Conservation (phyloP, 345 rosid species). For the Acer saccharum region DNA sequence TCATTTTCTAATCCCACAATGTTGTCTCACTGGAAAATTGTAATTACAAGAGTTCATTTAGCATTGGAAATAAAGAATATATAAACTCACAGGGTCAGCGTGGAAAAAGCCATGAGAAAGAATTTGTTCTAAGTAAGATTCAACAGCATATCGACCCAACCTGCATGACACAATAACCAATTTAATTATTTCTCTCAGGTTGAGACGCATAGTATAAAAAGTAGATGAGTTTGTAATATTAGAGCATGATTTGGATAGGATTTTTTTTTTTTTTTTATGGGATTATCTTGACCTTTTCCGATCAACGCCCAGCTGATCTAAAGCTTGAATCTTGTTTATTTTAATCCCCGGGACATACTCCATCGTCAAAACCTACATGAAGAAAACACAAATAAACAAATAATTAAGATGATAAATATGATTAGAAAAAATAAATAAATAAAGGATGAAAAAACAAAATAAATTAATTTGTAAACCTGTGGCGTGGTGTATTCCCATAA, state of each 20-base stretch:
- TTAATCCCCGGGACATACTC: constrained; percentile 99
- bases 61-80: not conserved
- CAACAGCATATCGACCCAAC: constrained; percentile 93
- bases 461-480: constrained; percentile 48
- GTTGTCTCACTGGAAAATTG: not conserved
- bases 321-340: constrained; percentile 85
- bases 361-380: constrained; percentile 86
- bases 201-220: constrained; percentile 8
- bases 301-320: constrained; percentile 94
- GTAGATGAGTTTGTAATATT: not conserved
- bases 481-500: constrained; percentile 89
- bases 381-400: constrained; percentile 12
- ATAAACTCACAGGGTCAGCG: constrained; percentile 84
- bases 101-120: constrained; percentile 98
- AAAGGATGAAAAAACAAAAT: not conserved
- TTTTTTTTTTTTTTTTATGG: too few species aligned
- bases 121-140: constrained; percentile 97
- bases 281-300: constrained; percentile 66
- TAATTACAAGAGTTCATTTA: not conserved
- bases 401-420: not conserved
- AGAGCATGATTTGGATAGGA: constrained; percentile 11
- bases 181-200: constrained; percentile 5
- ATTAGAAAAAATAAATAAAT: not conserved
- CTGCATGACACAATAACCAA: constrained; percentile 40
- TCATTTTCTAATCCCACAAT: not conserved